Conservation (phyloP, 495 filamentous ascomycete genomes). For the Melanomma pulvis-pyrius region DNA sequence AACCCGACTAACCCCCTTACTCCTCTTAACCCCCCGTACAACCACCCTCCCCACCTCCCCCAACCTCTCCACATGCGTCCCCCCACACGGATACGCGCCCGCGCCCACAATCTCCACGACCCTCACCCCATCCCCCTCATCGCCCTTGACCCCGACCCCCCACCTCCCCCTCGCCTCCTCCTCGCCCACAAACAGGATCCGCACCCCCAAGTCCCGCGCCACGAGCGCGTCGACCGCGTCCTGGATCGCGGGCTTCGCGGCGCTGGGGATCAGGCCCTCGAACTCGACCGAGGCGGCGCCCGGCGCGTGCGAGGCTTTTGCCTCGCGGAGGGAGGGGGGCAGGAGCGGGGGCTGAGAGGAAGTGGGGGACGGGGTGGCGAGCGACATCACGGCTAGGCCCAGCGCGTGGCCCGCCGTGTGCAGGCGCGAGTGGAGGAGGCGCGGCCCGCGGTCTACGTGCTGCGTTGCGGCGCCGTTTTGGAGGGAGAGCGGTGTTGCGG, state of each 20-base stretch:
- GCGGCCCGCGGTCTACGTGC: constrained; percentile 52
- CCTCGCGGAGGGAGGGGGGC: not conserved
- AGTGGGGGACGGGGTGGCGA: constrained; percentile 28
- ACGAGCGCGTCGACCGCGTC: constrained; percentile 55
- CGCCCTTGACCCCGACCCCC: constrained; percentile 39
- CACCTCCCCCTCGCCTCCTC: constrained; percentile 76
- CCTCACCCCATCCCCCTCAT: constrained; percentile 55
- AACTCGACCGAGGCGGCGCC: constrained; percentile 58
- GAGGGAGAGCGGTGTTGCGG: constrained; percentile 2
- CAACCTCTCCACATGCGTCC: constrained; percentile 67
- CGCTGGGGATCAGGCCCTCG: constrained; percentile 60
- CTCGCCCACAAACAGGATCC: constrained; percentile 64
- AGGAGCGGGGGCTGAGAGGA: too few relatives aligned
- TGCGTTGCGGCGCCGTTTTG: not conserved
- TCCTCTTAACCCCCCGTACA: constrained; percentile 63
- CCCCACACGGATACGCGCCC: constrained; percentile 64
- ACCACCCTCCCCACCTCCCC: constrained; percentile 70
- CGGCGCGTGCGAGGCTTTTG: not conserved
- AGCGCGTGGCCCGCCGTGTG: constrained; percentile 70
- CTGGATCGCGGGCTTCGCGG: constrained; percentile 62
- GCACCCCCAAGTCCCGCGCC: constrained; percentile 54
- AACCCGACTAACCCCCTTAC: constrained; percentile 59
- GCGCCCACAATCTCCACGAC: constrained; percentile 79
- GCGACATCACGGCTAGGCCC: constrained; percentile 58
- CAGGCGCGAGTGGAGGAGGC: constrained; percentile 59